A percentile compares a stretch with the other conserved stretches of the same genome.
Evolutionary conservation across 257 asterid species (phyloP).

Genomic region (Linaria vulgaris): DNA sequence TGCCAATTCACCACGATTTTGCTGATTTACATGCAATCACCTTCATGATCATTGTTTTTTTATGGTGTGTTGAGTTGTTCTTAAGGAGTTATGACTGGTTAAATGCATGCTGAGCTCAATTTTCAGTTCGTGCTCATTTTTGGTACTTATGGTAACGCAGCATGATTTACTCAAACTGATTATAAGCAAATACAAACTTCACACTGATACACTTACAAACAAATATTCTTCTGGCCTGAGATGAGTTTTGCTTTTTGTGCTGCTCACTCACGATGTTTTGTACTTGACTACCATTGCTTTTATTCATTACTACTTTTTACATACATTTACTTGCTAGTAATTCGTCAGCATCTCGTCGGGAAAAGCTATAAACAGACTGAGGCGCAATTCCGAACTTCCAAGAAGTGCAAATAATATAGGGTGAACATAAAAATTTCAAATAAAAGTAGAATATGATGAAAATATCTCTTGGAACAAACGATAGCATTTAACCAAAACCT

Average conservation of each 20-base stretch:
- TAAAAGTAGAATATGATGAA: too few species aligned
- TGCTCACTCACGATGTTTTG: conserved; percentile 8
- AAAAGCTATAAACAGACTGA: conserved; percentile 86
- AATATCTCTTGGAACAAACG: too few species aligned
- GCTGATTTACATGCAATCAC: conserved; percentile 13
- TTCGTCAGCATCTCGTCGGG: conserved; percentile 86
- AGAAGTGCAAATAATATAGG: conserved; percentile 89
- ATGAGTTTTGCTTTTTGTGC: too few species aligned
- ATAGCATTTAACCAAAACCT: too few species aligned
- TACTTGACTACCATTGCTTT: not conserved
- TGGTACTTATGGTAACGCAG: not conserved
- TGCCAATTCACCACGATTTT: not conserved
- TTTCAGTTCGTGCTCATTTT: too few species aligned
- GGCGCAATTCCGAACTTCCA: conserved; percentile 85
- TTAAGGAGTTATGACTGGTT: not conserved
- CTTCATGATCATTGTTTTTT: conserved; percentile 12
- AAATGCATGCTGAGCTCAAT: too few species aligned
- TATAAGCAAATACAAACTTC: not conserved
- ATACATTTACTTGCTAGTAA: conserved; percentile 28
- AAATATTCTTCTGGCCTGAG: too few species aligned
- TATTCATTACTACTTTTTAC: conserved; percentile 9
- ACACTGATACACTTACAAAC: too few species aligned
- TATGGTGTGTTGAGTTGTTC: not conserved
- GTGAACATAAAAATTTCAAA: conserved; percentile 88
- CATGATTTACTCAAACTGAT: not conserved